Percentiles rank a stretch among this genome's conserved stretches.
Conservation (phyloP, 176 grass and related monocot genomes). For the Cenchrus purpureus region DNA sequence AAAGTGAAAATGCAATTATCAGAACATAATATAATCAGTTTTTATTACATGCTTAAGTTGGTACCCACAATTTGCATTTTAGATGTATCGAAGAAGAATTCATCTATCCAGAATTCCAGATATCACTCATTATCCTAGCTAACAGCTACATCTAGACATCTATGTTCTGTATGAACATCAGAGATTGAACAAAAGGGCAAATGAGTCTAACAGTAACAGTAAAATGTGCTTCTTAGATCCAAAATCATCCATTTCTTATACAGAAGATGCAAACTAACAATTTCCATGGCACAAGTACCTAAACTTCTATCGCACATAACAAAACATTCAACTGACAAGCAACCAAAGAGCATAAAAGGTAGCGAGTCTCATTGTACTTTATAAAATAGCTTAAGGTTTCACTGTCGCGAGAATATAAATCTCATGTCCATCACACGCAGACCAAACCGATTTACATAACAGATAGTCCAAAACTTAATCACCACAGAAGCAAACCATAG, state of each 20-base stretch:
- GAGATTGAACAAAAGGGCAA: too few species aligned
- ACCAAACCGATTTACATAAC: constrained; percentile 16
- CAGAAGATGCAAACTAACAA: background rate
- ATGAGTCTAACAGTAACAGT: background rate
- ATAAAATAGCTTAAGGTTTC: constrained; percentile 32
- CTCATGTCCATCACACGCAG: constrained; percentile 37
- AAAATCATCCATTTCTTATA: background rate
- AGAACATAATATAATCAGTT: background rate
- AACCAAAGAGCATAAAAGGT: background rate
- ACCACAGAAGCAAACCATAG: constrained; percentile 12
- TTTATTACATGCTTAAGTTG: too few species aligned
- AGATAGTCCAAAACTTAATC: constrained; percentile 44
- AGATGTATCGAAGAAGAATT: background rate
- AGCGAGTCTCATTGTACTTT: background rate
- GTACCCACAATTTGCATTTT: too few species aligned
- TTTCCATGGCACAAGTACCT: background rate
- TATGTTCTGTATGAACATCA: too few species aligned
- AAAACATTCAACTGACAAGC: background rate
- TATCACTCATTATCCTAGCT: background rate
- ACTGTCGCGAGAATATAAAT: constrained; percentile 30
- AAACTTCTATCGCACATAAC: background rate
- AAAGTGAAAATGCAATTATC: background rate
- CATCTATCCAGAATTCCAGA: background rate
- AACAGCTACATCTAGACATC: background rate
- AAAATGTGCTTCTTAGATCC: background rate